Percentiles rank a stretch among this genome's conserved stretches.
Evolutionary conservation across 805 yeast species (phyloP).

Genomic region (Wickerhamomyces tratensis): DNA sequence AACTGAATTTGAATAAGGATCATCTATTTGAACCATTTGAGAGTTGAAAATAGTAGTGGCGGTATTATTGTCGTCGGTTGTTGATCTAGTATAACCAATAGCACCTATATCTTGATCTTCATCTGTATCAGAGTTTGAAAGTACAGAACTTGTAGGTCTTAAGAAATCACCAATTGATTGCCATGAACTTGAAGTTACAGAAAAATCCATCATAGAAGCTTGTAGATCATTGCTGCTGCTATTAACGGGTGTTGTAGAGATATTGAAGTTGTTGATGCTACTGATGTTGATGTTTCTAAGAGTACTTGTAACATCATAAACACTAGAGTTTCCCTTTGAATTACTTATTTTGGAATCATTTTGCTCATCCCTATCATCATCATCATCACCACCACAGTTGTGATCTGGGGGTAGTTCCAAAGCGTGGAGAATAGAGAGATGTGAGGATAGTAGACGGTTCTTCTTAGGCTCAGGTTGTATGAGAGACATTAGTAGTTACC

Average conservation of each 20-base stretch:
- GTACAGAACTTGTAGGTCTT: slow-evolving; percentile 19
- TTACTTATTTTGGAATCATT: too few relatives aligned
- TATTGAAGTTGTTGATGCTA: slow-evolving; percentile 2
- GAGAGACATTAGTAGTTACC: not conserved
- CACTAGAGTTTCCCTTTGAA: not conserved
- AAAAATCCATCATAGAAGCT: too few relatives aligned
- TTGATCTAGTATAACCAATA: not conserved
- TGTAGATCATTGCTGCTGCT: not conserved
- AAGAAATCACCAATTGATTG: slow-evolving; percentile 12
- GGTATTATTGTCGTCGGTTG: slow-evolving; percentile 5
- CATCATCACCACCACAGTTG: not conserved
- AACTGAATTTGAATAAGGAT: too few relatives aligned
- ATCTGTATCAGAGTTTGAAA: slow-evolving; percentile 19
- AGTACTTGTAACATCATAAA: too few relatives aligned
- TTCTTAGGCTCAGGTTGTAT: not conserved
- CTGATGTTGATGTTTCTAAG: not conserved
- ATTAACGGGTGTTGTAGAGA: not conserved
- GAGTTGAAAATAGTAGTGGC: too few relatives aligned
- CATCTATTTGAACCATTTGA: too few relatives aligned
- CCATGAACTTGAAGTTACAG: slow-evolving; percentile 8
- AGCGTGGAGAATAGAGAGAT: not conserved
- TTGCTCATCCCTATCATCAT: too few relatives aligned
- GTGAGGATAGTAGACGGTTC: not conserved
- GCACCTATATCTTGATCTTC: slow-evolving; percentile 4
- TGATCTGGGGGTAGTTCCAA: not conserved